These are phyloP conservation scores for Pseudogymnoascus verrucosus DNA, from an alignment of 2,329 filamentous ascomycete genomes.

Conservation along the genomic window DNA sequence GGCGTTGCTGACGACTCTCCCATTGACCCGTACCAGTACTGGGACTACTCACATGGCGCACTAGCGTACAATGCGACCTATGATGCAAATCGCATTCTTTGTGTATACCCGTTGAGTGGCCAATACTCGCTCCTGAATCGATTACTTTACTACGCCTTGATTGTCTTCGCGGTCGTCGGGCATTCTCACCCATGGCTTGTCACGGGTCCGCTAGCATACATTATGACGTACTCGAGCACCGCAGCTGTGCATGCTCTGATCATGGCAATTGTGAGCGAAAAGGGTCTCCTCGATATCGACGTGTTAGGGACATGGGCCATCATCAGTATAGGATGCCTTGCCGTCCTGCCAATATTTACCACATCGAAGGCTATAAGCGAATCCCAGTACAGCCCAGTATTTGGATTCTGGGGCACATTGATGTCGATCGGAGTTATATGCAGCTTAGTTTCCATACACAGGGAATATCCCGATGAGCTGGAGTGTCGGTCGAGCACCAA, in stretches of 20 bases:
- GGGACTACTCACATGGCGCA: neutral
- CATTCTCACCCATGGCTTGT: neutral
- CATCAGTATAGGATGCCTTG: neutral
- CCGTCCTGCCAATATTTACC: neutral
- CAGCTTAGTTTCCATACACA: neutral
- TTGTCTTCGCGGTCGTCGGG: neutral
- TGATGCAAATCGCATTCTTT: neutral
- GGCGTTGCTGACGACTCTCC: neutral
- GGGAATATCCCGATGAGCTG: neutral
- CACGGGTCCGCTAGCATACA: neutral
- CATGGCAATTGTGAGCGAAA: neutral
- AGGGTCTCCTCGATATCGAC: neutral
- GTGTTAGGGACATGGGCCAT: neutral
- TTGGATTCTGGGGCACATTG: neutral
- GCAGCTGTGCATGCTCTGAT: neutral
- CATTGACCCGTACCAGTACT: neutral
- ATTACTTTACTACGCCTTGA: neutral
- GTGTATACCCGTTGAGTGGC: neutral
- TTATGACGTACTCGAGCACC: neutral
- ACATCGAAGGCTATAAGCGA: neutral
- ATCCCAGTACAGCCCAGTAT: neutral
- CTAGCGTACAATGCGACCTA: neutral
- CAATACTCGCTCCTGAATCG: neutral
- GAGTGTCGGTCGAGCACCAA: neutral
- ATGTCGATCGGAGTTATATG: neutral